Base-by-base conservation (phyloP, 2,329 filamentous ascomycete genomes). In the Stemphylium vesicarium region DNA sequence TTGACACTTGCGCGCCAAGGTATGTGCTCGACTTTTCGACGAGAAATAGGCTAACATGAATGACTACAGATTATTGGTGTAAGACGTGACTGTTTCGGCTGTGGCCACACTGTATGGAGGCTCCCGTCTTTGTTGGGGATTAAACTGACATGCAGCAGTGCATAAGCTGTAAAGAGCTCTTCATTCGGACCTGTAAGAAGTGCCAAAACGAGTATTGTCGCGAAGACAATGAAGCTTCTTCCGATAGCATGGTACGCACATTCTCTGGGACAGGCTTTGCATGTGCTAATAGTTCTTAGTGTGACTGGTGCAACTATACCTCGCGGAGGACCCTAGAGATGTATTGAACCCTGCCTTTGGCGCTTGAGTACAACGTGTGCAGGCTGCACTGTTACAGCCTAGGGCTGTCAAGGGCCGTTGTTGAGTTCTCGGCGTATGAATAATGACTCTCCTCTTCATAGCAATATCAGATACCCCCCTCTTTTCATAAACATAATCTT, bases 121-220 rank as follows among this genome's bases (percentile, higher is more conserved):
- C 35, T 13, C 38, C 4, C n/a, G 1, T 7, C 13, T 13, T 15
- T 5, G 15, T 2, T 38, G n/a, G 6, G 16, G 16, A 24, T n/a
- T 36, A 61, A 36, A 59, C 40, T 50, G 29, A 66, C 42, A 12
- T 22, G 29, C 48, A 35, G 2, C 60, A 92, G 88, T 96, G 93
- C 72, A 83, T 85, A 45, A 82, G 85, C 35, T 97, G 93, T 77
- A 91, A 92, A 68, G 78, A 84, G 22, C 77, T 82, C 38, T 91
- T 88, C 22, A 90, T 94, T 68, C 84, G 87, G 40, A 82, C 80
- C 31, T 97, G 93, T 73, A 82, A 80, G 57, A 83, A 82, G 54
- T 96, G 93, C 75, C 83, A 83, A 37, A 89, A 89, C 50, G 90
- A 90, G 47, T 96, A 96, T 73, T 97, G 93, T 74, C 83, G 89